Base-by-base conservation (phyloP, 2,329 filamentous ascomycete genomes). In the Xylaria sp. region DNA sequence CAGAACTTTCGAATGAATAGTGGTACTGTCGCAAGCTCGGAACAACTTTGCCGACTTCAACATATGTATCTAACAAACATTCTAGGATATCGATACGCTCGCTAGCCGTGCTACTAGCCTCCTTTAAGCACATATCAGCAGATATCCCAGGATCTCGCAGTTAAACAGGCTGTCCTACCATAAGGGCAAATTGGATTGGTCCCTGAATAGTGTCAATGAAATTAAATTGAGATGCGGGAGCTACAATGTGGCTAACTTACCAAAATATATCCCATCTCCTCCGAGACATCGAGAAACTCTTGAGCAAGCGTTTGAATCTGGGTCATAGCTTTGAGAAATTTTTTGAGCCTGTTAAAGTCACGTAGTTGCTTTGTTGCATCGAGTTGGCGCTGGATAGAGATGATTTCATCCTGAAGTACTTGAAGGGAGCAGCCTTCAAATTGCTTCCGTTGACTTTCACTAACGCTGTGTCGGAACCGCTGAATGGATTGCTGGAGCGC, bases 21-120 rank as follows among this genome's bases (percentile, higher is more conserved):
- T 67, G 64, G 37, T 69, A 68, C n/a, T 69, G 66, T 2, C 11
- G 52, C 0, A 70, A 55, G 13, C 59, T 40, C 7, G 66, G 66
- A 25, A 70, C 62, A 1, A 69, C 44, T n/a, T 70, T 67, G 15
- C 67, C 67, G 7, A 69, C 54, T 52, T 70, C 67, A 19, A 59
- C 38, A 38, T 70, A 70, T 1, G 52, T 64, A 21, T 68, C 67
- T 9, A 70, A 41, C 15, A 70, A n/a, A 15, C 47, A 58, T 19
- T 70, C 66, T 0, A 70, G 35, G 3, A 31, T 54, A 6, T 70
- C 62, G 8, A 68, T 17, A 6, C 44, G 51, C 1, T 61, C 40
- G 6, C 17, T 11, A 19, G 65, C 65, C 10, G 61, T 41, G 1
- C 60, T 46, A 9, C 17, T 11, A 19, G 65, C 65, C 10, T 61